A percentile compares a stretch with the other conserved stretches of the same genome.
Evolutionary conservation across 192 early-diverging fungal species (phyloP).

Genomic region (Funneliformis mosseae): DNA sequence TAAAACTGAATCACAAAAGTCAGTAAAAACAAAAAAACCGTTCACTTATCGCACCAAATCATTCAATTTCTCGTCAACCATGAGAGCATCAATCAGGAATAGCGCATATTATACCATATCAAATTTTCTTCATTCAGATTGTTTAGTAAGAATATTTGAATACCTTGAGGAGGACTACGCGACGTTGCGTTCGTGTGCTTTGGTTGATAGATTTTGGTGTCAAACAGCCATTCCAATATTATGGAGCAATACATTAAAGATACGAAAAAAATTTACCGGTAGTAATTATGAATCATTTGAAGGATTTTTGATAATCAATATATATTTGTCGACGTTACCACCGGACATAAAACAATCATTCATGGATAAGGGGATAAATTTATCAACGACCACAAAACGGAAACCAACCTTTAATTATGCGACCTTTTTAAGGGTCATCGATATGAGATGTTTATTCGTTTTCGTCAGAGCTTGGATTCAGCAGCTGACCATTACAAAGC

Average conservation of each 20-base stretch:
- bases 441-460: not conserved
- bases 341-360: not conserved
- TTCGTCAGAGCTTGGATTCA: not conserved
- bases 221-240: not conserved
- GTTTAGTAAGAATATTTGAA: not conserved
- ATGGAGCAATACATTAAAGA: not conserved
- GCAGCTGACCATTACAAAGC: not conserved
- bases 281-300: not conserved
- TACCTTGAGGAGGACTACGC: not conserved
- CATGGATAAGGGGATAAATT: not conserved
- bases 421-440: not conserved
- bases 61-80: not conserved
- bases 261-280: not conserved
- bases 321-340: not conserved
- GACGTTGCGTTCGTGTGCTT: not conserved
- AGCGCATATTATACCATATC: not conserved
- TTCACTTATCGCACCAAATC: not conserved
- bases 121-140: not conserved
- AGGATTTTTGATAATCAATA: not conserved
- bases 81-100: not conserved
- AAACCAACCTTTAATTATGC: not conserved
- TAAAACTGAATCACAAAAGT: not conserved
- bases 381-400: not conserved
- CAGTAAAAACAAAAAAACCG: not conserved
- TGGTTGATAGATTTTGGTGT: not conserved